These are phyloP conservation scores for Pleurozium schreberi DNA, from an alignment of 225 moss, liverwort and hornwort genomes.

Conservation along the genomic window DNA sequence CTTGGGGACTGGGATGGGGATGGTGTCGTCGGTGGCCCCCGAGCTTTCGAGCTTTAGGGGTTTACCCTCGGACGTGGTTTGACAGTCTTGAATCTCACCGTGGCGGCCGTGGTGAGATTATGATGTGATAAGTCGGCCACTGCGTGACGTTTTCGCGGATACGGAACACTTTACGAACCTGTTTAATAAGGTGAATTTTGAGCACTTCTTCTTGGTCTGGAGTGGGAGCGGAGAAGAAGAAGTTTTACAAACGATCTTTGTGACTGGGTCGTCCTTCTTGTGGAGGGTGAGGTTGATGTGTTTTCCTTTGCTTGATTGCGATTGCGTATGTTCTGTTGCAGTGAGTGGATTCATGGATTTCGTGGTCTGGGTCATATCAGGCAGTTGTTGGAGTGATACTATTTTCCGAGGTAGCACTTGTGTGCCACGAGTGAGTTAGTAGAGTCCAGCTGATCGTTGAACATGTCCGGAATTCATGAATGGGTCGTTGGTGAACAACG, in stretches of 20 bases:
- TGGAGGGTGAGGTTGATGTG: not conserved
- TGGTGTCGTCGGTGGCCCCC: not conserved
- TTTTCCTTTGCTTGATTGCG: too few relatives aligned
- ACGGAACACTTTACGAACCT: not conserved
- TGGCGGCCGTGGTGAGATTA: not conserved
- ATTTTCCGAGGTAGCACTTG: too few relatives aligned
- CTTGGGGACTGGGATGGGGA: not conserved
- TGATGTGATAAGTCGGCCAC: not conserved
- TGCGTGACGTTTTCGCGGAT: not conserved
- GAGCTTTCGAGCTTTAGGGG: not conserved
- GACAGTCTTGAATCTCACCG: conserved; percentile 4
- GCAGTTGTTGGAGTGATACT: too few relatives aligned
- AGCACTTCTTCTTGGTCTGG: not conserved
- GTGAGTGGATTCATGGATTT: too few relatives aligned
- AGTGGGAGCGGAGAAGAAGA: too few relatives aligned
- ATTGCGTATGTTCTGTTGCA: too few relatives aligned
- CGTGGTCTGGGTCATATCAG: too few relatives aligned
- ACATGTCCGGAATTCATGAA: too few relatives aligned
- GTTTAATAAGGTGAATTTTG: not conserved
- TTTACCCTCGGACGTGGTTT: not conserved
- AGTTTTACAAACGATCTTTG: not conserved
- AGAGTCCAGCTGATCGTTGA: too few relatives aligned
- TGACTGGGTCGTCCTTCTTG: fast-evolving
- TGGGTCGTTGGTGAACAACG: too few relatives aligned
- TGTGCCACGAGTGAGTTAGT: too few relatives aligned